Percentiles rank a stretch among this genome's conserved stretches.
These are phyloP conservation scores for Claviceps sorghi DNA, from an alignment of 2,329 filamentous ascomycete species.

Conservation along the genomic window DNA sequence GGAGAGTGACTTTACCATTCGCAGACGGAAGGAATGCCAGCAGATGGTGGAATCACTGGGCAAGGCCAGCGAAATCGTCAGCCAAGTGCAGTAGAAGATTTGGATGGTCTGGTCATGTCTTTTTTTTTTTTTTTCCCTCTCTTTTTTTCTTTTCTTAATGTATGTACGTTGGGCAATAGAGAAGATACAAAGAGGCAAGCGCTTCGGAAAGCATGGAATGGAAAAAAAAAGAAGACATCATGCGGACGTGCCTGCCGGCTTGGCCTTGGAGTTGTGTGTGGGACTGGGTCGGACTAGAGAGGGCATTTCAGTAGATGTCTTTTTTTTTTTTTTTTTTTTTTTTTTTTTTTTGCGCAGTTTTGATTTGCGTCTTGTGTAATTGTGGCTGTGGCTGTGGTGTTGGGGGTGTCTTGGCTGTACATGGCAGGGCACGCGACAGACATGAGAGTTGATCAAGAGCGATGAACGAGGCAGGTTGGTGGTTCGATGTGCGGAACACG, in stretches of 20 bases:
- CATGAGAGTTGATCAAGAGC: too few relatives aligned
- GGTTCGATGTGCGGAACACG: too few relatives aligned
- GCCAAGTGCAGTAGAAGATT: conserved; percentile 46
- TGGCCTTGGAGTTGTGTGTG: neutral
- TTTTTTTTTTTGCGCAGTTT: too few relatives aligned
- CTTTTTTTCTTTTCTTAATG: too few relatives aligned
- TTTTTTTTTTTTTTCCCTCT: neutral
- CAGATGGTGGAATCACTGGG: conserved; percentile 94
- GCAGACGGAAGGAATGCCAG: conserved; percentile 92
- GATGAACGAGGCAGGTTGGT: too few relatives aligned
- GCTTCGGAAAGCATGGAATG: neutral
- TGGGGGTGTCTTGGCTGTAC: too few relatives aligned
- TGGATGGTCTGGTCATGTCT: neutral
- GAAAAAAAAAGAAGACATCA: neutral
- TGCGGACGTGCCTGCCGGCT: neutral
- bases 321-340: too few relatives aligned
- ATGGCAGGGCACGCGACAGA: too few relatives aligned
- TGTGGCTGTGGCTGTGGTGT: too few relatives aligned
- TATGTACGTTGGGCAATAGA: too few relatives aligned
- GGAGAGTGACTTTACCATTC: conserved; percentile 93
- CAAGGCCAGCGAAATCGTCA: conserved; percentile 91
- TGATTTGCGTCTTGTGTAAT: too few relatives aligned
- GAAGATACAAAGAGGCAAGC: too few relatives aligned
- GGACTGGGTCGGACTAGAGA: neutral
- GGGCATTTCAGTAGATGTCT: neutral